Evolutionary conservation across 805 yeast genomes (phyloP).

Genomic region (Jamesozyma jinghongensis): DNA sequence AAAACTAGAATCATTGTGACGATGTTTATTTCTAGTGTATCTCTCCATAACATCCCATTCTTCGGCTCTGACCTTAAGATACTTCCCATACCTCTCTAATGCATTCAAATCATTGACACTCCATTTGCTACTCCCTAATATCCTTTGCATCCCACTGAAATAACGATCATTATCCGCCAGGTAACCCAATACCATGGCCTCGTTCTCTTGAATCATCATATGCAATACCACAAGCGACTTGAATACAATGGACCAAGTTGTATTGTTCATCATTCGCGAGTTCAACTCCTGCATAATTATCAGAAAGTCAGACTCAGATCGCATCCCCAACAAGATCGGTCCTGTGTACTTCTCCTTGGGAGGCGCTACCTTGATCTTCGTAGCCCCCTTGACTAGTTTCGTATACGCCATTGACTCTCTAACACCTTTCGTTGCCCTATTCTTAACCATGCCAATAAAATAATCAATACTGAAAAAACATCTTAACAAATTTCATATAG

Average conservation of each 20-base stretch:
- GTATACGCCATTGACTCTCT: constrained; percentile 36
- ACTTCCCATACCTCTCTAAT: constrained; percentile 59
- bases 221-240: constrained; percentile 80
- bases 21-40: no score
- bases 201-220: constrained; percentile 71
- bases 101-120: constrained; percentile 42
- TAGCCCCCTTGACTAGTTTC: constrained; percentile 70
- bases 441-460: background rate
- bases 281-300: constrained; percentile 59
- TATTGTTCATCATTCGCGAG: constrained; percentile 54
- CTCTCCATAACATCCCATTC: constrained; percentile 38
- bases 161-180: constrained; percentile 36
- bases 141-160: constrained; percentile 34
- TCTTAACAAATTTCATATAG: no score
- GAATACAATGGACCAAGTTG: constrained; percentile 83
- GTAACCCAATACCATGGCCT: constrained; percentile 40
- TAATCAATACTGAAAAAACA: no score
- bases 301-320: constrained; percentile 38
- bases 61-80: constrained; percentile 56
- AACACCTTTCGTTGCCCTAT: background rate
- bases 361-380: constrained; percentile 79
- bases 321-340: constrained; percentile 58
- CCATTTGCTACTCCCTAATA: constrained; percentile 22
- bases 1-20: no score
- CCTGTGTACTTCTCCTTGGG: constrained; percentile 95